Conservation (phyloP, 495 filamentous ascomycete species). For the Penicillium egyptiacum region DNA sequence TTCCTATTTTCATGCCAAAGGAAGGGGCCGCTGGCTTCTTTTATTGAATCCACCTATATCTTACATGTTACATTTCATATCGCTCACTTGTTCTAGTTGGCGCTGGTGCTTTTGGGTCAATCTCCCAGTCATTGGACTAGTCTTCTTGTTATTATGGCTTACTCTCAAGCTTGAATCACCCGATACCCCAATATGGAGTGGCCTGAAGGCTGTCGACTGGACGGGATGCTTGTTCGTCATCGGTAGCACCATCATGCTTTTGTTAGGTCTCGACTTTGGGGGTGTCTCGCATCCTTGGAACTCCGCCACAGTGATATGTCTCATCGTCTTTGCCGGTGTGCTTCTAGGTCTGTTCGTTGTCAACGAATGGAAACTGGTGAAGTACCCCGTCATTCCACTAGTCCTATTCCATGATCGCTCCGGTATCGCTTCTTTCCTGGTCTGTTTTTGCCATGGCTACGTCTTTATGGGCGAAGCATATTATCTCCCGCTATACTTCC, state of each 20-base stretch:
- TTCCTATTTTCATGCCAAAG: no score
- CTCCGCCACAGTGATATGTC: conserved; percentile 58
- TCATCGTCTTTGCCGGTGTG: no score
- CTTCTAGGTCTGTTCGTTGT: no score
- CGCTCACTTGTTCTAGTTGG: conserved; percentile 10
- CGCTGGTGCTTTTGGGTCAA: conserved; percentile 55
- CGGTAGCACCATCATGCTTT: conserved; percentile 65
- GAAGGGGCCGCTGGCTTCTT: background rate
- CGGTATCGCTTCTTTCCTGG: no score
- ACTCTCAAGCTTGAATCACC: conserved; percentile 68
- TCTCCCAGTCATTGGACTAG: conserved; percentile 62
- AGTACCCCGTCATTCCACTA: no score
- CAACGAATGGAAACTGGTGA: no score
- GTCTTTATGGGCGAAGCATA: no score
- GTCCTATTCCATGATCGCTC: no score
- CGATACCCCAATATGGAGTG: conserved; percentile 58
- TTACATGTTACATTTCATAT: background rate
- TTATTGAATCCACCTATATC: background rate
- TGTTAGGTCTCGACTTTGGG: conserved; percentile 66
- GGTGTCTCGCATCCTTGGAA: conserved; percentile 65
- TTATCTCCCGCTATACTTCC: no score
- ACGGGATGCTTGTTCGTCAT: conserved; percentile 59
- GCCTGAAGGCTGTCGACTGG: conserved; percentile 71
- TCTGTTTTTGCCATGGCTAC: no score
- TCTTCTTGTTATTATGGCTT: conserved; percentile 58